These are phyloP conservation scores for Fusarium sp. DNA, from an alignment of 2,329 filamentous ascomycete species.

Conservation along the genomic window DNA sequence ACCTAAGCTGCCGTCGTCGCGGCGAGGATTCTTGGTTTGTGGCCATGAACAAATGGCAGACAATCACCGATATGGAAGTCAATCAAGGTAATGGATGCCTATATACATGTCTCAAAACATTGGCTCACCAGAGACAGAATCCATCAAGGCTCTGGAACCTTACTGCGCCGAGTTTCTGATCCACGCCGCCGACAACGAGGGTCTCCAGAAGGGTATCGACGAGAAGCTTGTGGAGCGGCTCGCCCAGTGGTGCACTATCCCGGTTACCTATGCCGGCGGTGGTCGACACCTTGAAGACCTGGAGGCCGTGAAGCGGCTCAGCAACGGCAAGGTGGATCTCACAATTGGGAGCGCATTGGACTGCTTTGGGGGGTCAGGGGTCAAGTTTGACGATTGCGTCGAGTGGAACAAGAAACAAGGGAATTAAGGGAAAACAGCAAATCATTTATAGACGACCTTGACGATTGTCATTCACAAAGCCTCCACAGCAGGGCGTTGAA, in stretches of 20 bases:
- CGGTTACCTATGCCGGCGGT: constrained; percentile 97
- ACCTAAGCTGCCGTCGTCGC: constrained; percentile 87
- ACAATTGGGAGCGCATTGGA: constrained; percentile 97
- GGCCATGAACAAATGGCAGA: constrained; percentile 99
- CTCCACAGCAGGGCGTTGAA: not conserved
- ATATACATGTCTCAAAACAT: not conserved
- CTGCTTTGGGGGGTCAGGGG: constrained; percentile 90
- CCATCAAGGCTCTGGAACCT: constrained; percentile 82
- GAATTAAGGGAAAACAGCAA: constrained; percentile 19
- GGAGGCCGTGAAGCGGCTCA: constrained; percentile 82
- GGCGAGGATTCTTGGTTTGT: constrained; percentile 85
- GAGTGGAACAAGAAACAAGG: constrained; percentile 77
- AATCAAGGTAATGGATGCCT: constrained; percentile 71
- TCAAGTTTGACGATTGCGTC: constrained; percentile 90
- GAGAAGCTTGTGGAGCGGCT: constrained; percentile 81
- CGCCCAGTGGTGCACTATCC: constrained; percentile 87
- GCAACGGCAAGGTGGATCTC: constrained; percentile 84
- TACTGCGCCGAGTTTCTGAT: constrained; percentile 98
- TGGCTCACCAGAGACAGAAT: constrained; percentile 64
- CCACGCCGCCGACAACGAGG: constrained; percentile 96
- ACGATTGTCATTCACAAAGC: not conserved
- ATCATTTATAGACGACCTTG: not conserved
- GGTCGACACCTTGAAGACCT: constrained; percentile 85
- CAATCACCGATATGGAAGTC: constrained; percentile 94
- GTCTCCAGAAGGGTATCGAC: constrained; percentile 90